These are phyloP conservation scores for Lactifluus pinguis DNA, from an alignment of 768 basidiomycete species.

Conservation along the genomic window DNA sequence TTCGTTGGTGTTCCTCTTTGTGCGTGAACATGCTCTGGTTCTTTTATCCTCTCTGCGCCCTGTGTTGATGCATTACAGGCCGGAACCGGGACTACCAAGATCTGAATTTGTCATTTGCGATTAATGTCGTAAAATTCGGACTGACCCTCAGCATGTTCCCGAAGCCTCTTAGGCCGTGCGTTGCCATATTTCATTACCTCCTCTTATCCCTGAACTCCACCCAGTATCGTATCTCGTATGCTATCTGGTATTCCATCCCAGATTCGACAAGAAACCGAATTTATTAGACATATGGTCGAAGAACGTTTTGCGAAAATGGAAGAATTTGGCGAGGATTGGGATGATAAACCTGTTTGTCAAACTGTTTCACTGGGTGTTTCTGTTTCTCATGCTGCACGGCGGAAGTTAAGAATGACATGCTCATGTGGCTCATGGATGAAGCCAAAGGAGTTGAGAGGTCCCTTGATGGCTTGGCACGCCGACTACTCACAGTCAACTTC, in stretches of 20 bases:
- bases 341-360: constrained; percentile 22
- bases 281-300: constrained; percentile 7
- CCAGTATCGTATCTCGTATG: constrained; percentile 15
- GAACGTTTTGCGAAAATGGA: constrained; percentile 20
- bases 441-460: constrained; percentile 27
- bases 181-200: not conserved
- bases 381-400: not conserved
- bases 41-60: not conserved
- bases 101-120: constrained; percentile 28
- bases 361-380: no score
- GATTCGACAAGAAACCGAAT: constrained; percentile 7
- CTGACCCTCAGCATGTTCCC: constrained; percentile 28
- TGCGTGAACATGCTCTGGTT: constrained; percentile 16
- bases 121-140: constrained; percentile 24
- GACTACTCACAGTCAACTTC: constrained; percentile 28
- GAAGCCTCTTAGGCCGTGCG: constrained; percentile 29
- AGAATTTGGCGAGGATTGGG: constrained; percentile 20
- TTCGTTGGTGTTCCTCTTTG: constrained; percentile 30
- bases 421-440: constrained; percentile 38
- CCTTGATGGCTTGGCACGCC: constrained; percentile 26
- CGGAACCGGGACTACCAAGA: constrained; percentile 25
- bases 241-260: constrained; percentile 14
- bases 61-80: constrained; percentile 18
- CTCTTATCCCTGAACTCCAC: not conserved
- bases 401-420: constrained; percentile 33